These are phyloP conservation scores for Beauveria pseudobassiana DNA, from an alignment of 2,329 filamentous ascomycete genomes.

Conservation along the genomic window DNA sequence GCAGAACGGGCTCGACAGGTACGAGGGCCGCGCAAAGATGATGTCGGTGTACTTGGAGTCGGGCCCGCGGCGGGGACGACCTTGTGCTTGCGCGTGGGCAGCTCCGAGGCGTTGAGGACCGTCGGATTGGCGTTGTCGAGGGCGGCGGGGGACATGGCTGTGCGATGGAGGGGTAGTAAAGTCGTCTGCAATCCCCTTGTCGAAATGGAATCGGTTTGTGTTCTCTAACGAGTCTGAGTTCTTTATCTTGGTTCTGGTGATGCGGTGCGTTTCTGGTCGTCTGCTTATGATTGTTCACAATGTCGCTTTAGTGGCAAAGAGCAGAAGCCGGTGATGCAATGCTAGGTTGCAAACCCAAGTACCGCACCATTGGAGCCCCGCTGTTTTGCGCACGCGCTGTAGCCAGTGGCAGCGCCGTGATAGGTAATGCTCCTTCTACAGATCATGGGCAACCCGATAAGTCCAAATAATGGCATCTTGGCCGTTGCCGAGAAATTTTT, in stretches of 20 bases:
- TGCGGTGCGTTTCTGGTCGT: neutral
- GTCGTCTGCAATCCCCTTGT: no score
- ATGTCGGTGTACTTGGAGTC: slow-evolving; percentile 41
- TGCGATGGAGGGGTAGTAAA: neutral
- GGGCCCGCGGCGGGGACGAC: slow-evolving; percentile 36
- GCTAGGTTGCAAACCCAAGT: neutral
- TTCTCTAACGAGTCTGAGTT: no score
- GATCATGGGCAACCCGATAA: neutral
- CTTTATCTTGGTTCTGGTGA: neutral
- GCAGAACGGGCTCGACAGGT: slow-evolving; percentile 33
- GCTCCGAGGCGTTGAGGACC: slow-evolving; percentile 78
- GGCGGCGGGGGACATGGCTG: slow-evolving; percentile 21
- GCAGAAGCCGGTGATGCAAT: slow-evolving; percentile 2
- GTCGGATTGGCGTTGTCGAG: slow-evolving; percentile 84
- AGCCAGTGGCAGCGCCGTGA: slow-evolving; percentile 4
- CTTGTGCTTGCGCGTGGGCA: slow-evolving; percentile 65
- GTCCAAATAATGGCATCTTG: neutral
- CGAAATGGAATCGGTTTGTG: neutral
- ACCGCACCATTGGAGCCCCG: neutral
- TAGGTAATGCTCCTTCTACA: slow-evolving; percentile 3
- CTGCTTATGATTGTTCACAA: neutral
- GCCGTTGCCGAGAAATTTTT: neutral
- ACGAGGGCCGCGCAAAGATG: slow-evolving; percentile 38
- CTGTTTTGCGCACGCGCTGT: neutral
- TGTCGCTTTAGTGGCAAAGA: neutral